A percentile compares a stretch with the other conserved stretches of the same genome.
Evolutionary conservation across 352 stramenopile genomes (phyloP).

Genomic region (Phytophthora palmivora): DNA sequence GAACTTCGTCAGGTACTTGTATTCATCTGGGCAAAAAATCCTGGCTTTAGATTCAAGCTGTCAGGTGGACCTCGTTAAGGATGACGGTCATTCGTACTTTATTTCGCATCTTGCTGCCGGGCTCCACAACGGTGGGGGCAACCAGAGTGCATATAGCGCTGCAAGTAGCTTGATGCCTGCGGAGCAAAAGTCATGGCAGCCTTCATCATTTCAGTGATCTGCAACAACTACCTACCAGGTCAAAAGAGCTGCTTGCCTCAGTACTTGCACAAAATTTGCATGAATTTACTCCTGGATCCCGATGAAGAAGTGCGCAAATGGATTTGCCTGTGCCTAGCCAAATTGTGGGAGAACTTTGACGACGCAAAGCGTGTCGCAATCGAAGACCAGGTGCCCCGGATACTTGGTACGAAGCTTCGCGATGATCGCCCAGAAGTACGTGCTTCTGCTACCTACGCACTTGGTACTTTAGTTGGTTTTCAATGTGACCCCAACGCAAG

Average conservation of each 20-base stretch:
- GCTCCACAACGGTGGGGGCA: conserved; percentile 51
- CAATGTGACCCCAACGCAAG: conserved; percentile 68
- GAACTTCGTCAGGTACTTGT: conserved; percentile 97
- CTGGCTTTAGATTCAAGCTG: conserved; percentile 96
- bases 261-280: conserved; percentile 82
- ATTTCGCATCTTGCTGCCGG: conserved; percentile 92
- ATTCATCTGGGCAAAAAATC: conserved; percentile 95
- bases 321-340: conserved; percentile 94
- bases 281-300: conserved; percentile 65
- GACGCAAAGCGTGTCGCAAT: conserved; percentile 88
- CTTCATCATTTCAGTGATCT: conserved; percentile 97
- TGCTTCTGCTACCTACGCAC: conserved; percentile 92
- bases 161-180: conserved; percentile 63
- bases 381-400: conserved; percentile 85
- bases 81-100: conserved; percentile 96
- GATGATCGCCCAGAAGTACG: conserved; percentile 93
- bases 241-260: conserved; percentile 95
- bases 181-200: conserved; percentile 95
- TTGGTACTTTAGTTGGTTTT: conserved; percentile 92
- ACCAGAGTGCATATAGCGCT: conserved; percentile 35
- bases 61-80: conserved; percentile 96
- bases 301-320: conserved; percentile 82
- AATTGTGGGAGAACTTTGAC: conserved; percentile 94
- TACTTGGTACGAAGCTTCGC: conserved; percentile 81
- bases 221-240: conserved; percentile 90